These are phyloP conservation scores for Boletus rubescentipes DNA, from an alignment of 768 basidiomycete species.

Conservation along the genomic window DNA sequence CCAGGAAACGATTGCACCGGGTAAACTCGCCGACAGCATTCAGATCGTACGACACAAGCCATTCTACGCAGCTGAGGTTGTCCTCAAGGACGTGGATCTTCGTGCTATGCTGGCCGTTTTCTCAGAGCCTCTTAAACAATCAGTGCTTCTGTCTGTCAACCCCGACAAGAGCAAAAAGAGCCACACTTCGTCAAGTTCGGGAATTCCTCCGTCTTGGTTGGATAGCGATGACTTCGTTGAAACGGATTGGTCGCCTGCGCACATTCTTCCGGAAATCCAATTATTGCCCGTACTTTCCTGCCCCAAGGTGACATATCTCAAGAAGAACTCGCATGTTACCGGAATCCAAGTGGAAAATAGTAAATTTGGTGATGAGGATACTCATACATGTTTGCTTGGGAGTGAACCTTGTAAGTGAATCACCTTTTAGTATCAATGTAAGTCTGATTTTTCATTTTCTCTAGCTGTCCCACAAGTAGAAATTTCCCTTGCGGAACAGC, in stretches of 20 bases:
- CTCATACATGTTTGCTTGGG: conserved; percentile 80
- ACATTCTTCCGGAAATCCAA: conserved; percentile 57
- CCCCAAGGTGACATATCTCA: conserved; percentile 83
- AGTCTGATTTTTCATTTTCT: conserved; percentile 3
- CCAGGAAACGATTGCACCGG: conserved; percentile 67
- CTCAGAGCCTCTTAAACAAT: conserved; percentile 64
- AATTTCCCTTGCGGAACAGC: conserved; percentile 52
- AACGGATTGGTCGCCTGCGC: conserved; percentile 57
- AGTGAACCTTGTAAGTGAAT: conserved; percentile 58
- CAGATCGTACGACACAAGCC: conserved; percentile 73
- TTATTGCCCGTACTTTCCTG: conserved; percentile 72
- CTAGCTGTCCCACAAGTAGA: conserved; percentile 67
- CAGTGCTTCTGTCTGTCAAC: conserved; percentile 48
- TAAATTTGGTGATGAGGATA: conserved; percentile 86
- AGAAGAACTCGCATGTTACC: conserved; percentile 48
- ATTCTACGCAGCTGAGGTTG: conserved; percentile 85
- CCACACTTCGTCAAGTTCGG: conserved; percentile 27
- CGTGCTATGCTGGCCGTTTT: conserved; percentile 80
- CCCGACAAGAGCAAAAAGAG: conserved; percentile 43
- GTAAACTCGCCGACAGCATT: conserved; percentile 54
- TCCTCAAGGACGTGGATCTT: conserved; percentile 72
- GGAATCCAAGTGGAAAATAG: conserved; percentile 45
- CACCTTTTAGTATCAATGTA: background rate
- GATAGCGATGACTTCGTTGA: conserved; percentile 84
- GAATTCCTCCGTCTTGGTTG: conserved; percentile 62